Evolutionary conservation across 495 filamentous ascomycete species (phyloP).

Genomic region (Penicillium riverlandense): DNA sequence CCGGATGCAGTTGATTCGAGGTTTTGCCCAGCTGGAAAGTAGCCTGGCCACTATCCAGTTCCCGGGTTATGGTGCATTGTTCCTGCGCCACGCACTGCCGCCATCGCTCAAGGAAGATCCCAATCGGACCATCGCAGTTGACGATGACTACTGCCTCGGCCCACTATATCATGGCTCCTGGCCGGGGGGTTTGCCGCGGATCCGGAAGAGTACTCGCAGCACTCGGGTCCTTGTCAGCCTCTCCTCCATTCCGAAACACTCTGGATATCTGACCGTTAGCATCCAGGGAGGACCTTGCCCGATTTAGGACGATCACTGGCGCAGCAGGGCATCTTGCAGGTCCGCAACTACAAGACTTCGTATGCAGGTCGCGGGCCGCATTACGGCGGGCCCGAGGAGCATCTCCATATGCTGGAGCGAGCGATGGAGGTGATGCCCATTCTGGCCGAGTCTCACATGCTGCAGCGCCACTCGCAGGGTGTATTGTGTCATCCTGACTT

Average conservation of each 20-base stretch:
- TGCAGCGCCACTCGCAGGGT: constrained; percentile 5
- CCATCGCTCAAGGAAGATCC: background rate
- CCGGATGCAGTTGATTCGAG: constrained; percentile 15
- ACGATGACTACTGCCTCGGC: constrained; percentile 13
- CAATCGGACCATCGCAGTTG: constrained; percentile 4
- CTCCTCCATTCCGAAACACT: background rate
- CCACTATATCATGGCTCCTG: constrained; percentile 12
- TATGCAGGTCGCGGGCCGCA: constrained; percentile 1
- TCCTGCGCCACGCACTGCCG: constrained; percentile 14
- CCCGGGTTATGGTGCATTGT: constrained; percentile 21
- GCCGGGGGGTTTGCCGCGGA: constrained; percentile 3
- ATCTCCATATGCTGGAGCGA: constrained; percentile 4
- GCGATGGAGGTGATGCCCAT: constrained; percentile 5
- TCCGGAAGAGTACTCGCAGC: constrained; percentile 3
- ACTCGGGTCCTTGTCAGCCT: constrained; percentile 15
- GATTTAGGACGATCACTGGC: constrained; percentile 7
- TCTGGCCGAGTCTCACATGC: background rate
- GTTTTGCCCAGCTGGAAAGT: constrained; percentile 19
- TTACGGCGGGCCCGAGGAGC: constrained; percentile 3
- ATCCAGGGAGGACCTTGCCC: constrained; percentile 9
- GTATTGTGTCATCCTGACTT: constrained; percentile 24
- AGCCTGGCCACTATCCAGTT: constrained; percentile 18
- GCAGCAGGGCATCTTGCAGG: background rate
- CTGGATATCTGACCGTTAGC: no score
- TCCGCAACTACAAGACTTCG: background rate